These are phyloP conservation scores for Fusarium oligoseptatum DNA, from an alignment of 2,329 filamentous ascomycete species.

Conservation along the genomic window DNA sequence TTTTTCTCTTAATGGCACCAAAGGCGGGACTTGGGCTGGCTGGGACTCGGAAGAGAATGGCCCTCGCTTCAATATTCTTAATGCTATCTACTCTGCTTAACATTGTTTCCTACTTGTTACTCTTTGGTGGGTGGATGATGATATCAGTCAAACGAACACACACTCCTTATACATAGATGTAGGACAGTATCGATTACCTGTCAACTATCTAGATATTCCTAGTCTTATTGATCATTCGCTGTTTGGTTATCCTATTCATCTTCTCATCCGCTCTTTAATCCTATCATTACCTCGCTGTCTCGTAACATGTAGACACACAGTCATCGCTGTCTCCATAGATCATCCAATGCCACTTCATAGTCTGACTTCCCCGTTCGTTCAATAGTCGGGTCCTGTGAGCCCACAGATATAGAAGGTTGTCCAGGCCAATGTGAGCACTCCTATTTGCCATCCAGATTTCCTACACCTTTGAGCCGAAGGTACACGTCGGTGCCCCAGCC, in stretches of 20 bases:
- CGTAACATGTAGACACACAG: background rate
- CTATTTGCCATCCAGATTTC: constrained; percentile 59
- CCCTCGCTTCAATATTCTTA: constrained; percentile 22
- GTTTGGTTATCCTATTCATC: background rate
- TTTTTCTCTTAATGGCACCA: constrained; percentile 40
- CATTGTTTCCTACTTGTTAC: background rate
- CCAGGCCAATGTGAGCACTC: background rate
- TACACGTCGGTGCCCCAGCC: constrained; percentile 89
- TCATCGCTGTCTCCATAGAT: background rate
- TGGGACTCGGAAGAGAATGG: constrained; percentile 23
- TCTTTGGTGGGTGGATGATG: background rate
- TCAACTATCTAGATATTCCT: constrained; percentile 3
- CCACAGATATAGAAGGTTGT: background rate
- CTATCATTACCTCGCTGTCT: background rate
- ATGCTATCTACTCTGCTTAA: constrained; percentile 21
- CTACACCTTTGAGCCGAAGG: constrained; percentile 73
- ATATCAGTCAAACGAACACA: background rate
- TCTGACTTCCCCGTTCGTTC: background rate
- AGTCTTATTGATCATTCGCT: background rate
- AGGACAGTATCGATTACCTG: background rate
- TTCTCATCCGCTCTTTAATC: background rate
- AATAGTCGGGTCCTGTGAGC: background rate
- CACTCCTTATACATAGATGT: background rate
- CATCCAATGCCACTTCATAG: background rate
- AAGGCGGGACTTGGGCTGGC: constrained; percentile 22